These are phyloP conservation scores for Trichophyton mentagrophytes DNA, from an alignment of 2,329 filamentous ascomycete species.

Conservation along the genomic window DNA sequence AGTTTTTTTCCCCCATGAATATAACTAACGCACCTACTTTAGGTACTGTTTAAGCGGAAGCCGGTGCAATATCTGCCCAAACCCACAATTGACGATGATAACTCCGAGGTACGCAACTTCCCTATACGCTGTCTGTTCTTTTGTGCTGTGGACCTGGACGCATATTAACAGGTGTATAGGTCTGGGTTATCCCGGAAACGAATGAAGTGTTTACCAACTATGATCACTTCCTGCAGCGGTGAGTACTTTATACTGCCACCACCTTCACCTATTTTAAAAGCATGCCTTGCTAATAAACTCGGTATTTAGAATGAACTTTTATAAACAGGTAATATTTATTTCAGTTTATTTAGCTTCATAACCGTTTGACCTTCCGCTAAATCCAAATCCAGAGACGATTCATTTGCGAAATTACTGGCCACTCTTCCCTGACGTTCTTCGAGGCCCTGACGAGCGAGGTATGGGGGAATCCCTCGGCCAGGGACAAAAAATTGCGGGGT, in stretches of 20 bases:
- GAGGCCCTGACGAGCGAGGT: constrained; percentile 87
- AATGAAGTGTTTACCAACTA: constrained; percentile 82
- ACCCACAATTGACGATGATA: constrained; percentile 63
- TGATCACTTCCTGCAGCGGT: constrained; percentile 76
- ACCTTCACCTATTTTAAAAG: constrained; percentile 16
- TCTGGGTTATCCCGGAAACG: constrained; percentile 84
- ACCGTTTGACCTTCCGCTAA: background rate
- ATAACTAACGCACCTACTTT: constrained; percentile 6
- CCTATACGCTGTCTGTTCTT: constrained; percentile 4
- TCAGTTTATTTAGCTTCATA: background rate
- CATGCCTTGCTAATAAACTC: background rate
- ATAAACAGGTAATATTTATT: constrained; percentile 55
- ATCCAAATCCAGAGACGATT: constrained; percentile 54
- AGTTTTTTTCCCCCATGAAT: background rate
- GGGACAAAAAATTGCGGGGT: background rate
- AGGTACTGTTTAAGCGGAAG: constrained; percentile 96
- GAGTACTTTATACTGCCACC: constrained; percentile 25
- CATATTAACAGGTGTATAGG: constrained; percentile 38
- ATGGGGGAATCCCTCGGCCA: constrained; percentile 26
- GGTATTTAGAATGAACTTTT: constrained; percentile 69
- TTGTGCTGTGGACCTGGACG: constrained; percentile 5
- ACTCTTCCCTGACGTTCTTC: constrained; percentile 82
- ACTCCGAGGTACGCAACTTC: constrained; percentile 56
- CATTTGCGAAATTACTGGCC: constrained; percentile 90
- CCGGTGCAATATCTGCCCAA: constrained; percentile 69